A percentile compares a stretch with the other conserved stretches of the same genome.
These are phyloP conservation scores for Suhomyces prunicola DNA, from an alignment of 805 yeast genomes.

Conservation along the genomic window DNA sequence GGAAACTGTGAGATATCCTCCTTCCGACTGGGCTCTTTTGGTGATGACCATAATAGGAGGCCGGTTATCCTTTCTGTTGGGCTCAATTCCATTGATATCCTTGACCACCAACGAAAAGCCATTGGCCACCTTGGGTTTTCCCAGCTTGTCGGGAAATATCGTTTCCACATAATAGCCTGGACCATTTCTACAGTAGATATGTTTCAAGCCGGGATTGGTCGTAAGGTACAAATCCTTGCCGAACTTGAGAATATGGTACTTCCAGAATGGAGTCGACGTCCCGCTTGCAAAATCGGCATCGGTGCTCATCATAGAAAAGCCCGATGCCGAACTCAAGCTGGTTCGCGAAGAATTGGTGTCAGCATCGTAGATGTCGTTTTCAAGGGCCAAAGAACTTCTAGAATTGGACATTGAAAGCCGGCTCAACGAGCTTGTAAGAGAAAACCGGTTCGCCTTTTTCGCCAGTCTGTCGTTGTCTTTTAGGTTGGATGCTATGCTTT, in stretches of 20 bases:
- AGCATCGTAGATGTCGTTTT: background rate
- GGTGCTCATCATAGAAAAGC: constrained; percentile 5
- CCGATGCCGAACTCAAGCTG: constrained; percentile 2
- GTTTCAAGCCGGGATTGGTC: constrained; percentile 64
- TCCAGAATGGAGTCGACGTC: constrained; percentile 45
- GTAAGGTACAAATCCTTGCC: constrained; percentile 58
- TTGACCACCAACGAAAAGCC: constrained; percentile 29
- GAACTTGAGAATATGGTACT: constrained; percentile 57
- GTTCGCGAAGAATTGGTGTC: constrained; percentile 3
- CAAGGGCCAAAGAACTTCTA: background rate
- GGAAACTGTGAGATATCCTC: constrained; percentile 26
- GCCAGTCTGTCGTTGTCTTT: background rate
- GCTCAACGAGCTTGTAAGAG: constrained; percentile 9
- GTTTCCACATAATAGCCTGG: constrained; percentile 60
- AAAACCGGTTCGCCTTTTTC: constrained; percentile 4
- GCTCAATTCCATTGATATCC: constrained; percentile 18
- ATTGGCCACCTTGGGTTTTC: constrained; percentile 7
- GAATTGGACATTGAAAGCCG: constrained; percentile 3
- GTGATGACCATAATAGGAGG: constrained; percentile 28
- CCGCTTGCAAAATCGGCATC: constrained; percentile 6
- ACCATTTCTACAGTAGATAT: constrained; percentile 55
- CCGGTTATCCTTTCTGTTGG: constrained; percentile 6
- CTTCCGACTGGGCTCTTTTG: constrained; percentile 23
- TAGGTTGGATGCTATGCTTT: constrained; percentile 2
- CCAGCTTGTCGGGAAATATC: constrained; percentile 17